phyloP scores from a whole-genome alignment of 139 green algal genomes.

The Haematococcus sp. region DNA sequence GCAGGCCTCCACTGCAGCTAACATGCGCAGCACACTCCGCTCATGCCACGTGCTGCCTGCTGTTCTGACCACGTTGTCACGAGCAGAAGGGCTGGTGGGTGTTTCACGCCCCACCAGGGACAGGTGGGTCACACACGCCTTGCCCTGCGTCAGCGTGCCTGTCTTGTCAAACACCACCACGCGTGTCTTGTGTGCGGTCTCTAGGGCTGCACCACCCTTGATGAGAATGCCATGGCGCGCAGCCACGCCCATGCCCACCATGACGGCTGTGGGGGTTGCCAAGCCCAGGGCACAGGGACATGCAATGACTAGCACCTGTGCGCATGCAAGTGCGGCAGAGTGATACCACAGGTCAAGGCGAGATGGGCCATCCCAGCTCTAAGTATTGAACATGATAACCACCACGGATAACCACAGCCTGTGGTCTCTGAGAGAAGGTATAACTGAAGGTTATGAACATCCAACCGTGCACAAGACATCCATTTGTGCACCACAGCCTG shows the following conservation, averaged over 20 bases:
- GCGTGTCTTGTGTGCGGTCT: slow-evolving; percentile 26
- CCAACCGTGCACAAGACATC: too few relatives aligned
- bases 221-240: slow-evolving; percentile 54
- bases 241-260: slow-evolving; percentile 90
- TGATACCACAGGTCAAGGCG: too few relatives aligned
- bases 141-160: slow-evolving; percentile 86
- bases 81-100: too few relatives aligned
- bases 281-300: slow-evolving; percentile 96
- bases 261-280: slow-evolving; percentile 91
- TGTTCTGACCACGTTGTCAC: too few relatives aligned
- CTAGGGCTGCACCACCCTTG: slow-evolving; percentile 40
- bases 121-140: slow-evolving; percentile 57
- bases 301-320: slow-evolving; percentile 92
- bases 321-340: slow-evolving; percentile 78
- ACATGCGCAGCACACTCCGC: slow-evolving; percentile 43
- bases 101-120: neutral
- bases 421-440: too few relatives aligned
- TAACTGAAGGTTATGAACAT: too few relatives aligned
- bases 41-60: neutral
- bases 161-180: slow-evolving; percentile 96
- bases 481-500: too few relatives aligned
- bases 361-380: too few relatives aligned
- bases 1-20: slow-evolving; percentile 60
- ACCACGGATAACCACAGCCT: too few relatives aligned
- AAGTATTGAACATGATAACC: too few relatives aligned